Percentiles rank a stretch among this genome's conserved stretches.
Conservation (phyloP, 768 basidiomycete genomes). For the Suillus discolor region DNA sequence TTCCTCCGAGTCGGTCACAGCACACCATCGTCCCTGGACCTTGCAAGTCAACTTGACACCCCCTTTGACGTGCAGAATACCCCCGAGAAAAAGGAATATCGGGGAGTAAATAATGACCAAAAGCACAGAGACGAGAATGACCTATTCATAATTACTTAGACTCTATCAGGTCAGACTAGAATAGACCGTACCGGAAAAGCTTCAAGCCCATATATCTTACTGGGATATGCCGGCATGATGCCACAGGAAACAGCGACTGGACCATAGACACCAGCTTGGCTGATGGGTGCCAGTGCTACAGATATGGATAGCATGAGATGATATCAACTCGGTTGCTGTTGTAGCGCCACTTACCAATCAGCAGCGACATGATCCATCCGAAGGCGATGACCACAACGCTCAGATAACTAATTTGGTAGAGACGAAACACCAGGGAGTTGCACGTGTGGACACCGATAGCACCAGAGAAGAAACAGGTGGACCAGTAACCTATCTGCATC, state of each 20-base stretch:
- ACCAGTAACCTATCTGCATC: constrained; percentile 63
- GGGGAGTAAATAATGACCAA: constrained; percentile 61
- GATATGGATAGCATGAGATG: constrained; percentile 7
- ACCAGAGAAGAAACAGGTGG: constrained; percentile 64
- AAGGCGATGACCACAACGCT: constrained; percentile 42
- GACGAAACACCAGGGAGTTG: constrained; percentile 61
- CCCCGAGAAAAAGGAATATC: constrained; percentile 62
- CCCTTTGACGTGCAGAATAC: constrained; percentile 51
- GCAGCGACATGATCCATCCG: constrained; percentile 57
- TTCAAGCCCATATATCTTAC: constrained; percentile 53
- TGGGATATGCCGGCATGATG: constrained; percentile 44
- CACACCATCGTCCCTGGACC: constrained; percentile 47
- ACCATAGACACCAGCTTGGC: constrained; percentile 49
- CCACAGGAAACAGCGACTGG: constrained; percentile 54
- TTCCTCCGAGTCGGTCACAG: constrained; percentile 38
- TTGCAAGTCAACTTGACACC: constrained; percentile 55
- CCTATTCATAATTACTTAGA: constrained; percentile 36
- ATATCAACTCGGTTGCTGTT: not conserved
- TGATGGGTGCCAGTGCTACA: constrained; percentile 42
- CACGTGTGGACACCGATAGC: constrained; percentile 70
- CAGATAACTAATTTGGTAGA: constrained; percentile 52
- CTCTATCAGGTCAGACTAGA: not conserved
- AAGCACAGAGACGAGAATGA: constrained; percentile 57
- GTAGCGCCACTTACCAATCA: constrained; percentile 48
- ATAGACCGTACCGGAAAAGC: constrained; percentile 57